Evolutionary conservation across 1,284 basidiomycete genomes (phyloP).

Genomic region (Fomitopsis betulina): DNA sequence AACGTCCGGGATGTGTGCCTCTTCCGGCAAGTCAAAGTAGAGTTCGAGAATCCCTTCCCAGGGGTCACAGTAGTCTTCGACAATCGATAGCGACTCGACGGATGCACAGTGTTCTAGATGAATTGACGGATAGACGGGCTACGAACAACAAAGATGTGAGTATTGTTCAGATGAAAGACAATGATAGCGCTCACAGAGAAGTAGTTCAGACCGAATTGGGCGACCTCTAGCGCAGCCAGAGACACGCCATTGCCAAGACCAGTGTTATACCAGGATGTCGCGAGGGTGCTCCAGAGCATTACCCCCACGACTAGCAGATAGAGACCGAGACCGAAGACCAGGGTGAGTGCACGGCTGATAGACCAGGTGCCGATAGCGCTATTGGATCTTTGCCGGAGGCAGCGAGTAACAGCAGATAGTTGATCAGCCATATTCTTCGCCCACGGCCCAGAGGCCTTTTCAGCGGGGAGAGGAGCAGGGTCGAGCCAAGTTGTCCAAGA

Average conservation of each 20-base stretch:
- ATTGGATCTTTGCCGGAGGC: background rate
- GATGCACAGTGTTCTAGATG: background rate
- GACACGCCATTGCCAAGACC: background rate
- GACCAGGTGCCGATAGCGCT: background rate
- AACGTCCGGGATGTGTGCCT: too few relatives aligned
- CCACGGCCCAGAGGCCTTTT: background rate
- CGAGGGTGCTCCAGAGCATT: background rate
- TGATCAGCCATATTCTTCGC: background rate
- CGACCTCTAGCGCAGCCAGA: background rate
- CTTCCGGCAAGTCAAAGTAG: too few relatives aligned
- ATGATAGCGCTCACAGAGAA: background rate
- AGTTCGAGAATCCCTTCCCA: too few relatives aligned
- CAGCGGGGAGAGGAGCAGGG: background rate
- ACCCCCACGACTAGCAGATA: background rate
- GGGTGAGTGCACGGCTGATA: background rate
- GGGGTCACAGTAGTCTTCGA: background rate
- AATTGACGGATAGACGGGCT: background rate
- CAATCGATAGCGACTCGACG: too few relatives aligned
- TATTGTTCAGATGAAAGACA: background rate
- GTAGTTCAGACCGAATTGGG: background rate
- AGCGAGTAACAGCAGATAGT: background rate
- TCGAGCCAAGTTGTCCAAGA: background rate
- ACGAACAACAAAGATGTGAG: background rate
- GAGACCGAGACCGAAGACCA: background rate
- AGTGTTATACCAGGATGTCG: background rate